Evolutionary conservation across 495 filamentous ascomycete species (phyloP).

Genomic region (Rusavskia elegans): DNA sequence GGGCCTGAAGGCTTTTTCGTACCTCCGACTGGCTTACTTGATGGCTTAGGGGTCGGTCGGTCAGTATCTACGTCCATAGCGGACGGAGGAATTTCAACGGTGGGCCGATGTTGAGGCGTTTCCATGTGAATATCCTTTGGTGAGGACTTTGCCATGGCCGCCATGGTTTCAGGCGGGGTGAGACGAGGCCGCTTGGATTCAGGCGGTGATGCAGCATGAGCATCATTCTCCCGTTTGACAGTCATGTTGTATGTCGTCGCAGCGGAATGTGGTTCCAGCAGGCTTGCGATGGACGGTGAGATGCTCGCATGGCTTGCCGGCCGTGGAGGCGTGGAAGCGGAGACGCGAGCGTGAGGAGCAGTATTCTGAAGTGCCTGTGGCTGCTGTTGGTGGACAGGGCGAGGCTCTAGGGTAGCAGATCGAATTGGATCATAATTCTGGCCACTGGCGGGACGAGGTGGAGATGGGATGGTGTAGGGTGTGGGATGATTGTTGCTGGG

Average conservation of each 20-base stretch:
- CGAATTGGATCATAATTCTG: slow-evolving; percentile 82
- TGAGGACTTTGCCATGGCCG: neutral
- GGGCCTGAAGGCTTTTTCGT: slow-evolving; percentile 22
- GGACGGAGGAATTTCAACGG: neutral
- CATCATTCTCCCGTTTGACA: slow-evolving; percentile 8
- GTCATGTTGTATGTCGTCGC: slow-evolving; percentile 23
- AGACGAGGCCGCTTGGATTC: slow-evolving; percentile 20
- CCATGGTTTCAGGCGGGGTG: slow-evolving; percentile 4
- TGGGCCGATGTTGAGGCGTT: neutral
- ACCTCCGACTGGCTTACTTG: slow-evolving; percentile 6
- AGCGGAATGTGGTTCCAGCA: slow-evolving; percentile 60
- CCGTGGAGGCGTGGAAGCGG: slow-evolving; percentile 9
- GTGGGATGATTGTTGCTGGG: slow-evolving; percentile 8
- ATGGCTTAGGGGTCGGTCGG: neutral
- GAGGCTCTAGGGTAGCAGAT: slow-evolving; percentile 48
- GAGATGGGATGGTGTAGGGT: slow-evolving; percentile 15
- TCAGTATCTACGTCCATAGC: slow-evolving; percentile 4
- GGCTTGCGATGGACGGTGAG: slow-evolving; percentile 76
- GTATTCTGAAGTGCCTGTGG: slow-evolving; percentile 24
- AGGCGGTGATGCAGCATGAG: slow-evolving; percentile 15
- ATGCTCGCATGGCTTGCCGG: slow-evolving; percentile 45
- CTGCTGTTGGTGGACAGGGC: slow-evolving; percentile 26
- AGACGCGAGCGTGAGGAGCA: slow-evolving; percentile 10
- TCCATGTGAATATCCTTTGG: neutral
- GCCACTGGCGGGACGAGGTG: slow-evolving; percentile 41